These are phyloP conservation scores for Hypsizygus ulmarius DNA, from an alignment of 1,284 basidiomycete genomes.

Conservation along the genomic window DNA sequence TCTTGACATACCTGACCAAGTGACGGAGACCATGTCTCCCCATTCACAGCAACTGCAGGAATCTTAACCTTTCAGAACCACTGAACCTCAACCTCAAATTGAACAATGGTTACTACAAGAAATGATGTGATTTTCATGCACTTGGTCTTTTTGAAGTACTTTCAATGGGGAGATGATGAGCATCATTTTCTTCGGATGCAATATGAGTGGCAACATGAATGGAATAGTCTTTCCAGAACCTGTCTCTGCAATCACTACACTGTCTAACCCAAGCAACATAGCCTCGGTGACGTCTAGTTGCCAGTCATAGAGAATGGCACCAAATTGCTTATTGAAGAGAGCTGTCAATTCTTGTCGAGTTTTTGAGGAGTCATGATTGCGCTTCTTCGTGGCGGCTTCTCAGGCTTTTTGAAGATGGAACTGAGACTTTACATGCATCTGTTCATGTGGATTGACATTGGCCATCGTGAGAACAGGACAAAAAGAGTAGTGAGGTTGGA, in stretches of 20 bases:
- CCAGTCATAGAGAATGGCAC: constrained; percentile 25
- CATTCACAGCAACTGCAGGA: constrained; percentile 30
- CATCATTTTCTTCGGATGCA: constrained; percentile 21
- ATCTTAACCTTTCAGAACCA: constrained; percentile 28
- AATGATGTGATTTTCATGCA: constrained; percentile 6
- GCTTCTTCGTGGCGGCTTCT: constrained; percentile 1
- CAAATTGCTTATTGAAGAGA: constrained; percentile 14
- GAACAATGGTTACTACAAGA: constrained; percentile 4
- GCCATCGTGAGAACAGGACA: background rate
- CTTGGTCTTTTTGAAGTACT: constrained; percentile 30
- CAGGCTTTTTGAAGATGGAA: constrained; percentile 11
- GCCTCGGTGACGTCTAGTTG: constrained; percentile 36
- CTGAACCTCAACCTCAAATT: constrained; percentile 14
- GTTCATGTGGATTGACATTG: background rate
- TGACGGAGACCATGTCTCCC: constrained; percentile 24
- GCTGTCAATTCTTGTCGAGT: constrained; percentile 2
- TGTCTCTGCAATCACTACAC: constrained; percentile 32
- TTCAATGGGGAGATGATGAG: constrained; percentile 35
- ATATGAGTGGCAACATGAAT: constrained; percentile 31
- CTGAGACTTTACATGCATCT: background rate
- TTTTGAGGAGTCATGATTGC: constrained; percentile 11
- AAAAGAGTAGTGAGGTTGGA: background rate
- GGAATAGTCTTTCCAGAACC: constrained; percentile 36
- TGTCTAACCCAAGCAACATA: constrained; percentile 31
- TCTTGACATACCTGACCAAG: constrained; percentile 20